Evolutionary conservation across 164 flowering plant genomes (phyloP).

Genomic region (Magnolia sinica): DNA sequence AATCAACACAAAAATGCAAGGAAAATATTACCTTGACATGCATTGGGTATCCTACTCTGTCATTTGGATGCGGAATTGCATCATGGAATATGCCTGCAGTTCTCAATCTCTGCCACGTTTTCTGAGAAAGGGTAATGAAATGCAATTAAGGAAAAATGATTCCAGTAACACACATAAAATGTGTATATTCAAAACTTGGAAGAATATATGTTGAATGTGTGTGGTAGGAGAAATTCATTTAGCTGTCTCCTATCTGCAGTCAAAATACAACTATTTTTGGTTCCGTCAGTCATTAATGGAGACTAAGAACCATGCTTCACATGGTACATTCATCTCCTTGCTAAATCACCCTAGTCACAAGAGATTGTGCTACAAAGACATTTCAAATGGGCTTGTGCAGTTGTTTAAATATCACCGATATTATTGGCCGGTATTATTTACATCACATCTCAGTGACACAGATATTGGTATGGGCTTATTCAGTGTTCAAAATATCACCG

Average conservation of each 20-base stretch:
- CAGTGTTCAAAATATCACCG: too few relatives aligned
- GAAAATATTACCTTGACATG: slow-evolving; percentile 65
- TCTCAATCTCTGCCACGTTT: slow-evolving; percentile 80
- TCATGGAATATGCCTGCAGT: slow-evolving; percentile 55
- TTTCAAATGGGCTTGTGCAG: too few relatives aligned
- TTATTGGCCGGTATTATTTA: too few relatives aligned
- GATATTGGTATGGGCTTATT: too few relatives aligned
- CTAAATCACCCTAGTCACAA: neutral
- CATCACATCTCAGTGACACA: too few relatives aligned
- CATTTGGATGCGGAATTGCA: slow-evolving; percentile 66
- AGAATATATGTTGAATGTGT: neutral
- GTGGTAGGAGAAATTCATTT: neutral
- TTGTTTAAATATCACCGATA: too few relatives aligned
- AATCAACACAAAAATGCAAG: neutral
- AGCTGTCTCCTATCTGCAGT: neutral
- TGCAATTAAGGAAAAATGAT: neutral
- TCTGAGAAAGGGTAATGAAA: slow-evolving; percentile 33
- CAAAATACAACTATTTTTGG: neutral
- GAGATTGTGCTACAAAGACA: neutral
- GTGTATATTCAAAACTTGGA: neutral
- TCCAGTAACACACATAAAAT: neutral
- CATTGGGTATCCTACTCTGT: slow-evolving; percentile 74
- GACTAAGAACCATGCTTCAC: neutral
- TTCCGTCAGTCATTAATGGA: neutral
- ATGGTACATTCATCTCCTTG: neutral